Base-by-base conservation (phyloP, 2,329 filamentous ascomycete species). In the Scedosporium aurantiacum region DNA sequence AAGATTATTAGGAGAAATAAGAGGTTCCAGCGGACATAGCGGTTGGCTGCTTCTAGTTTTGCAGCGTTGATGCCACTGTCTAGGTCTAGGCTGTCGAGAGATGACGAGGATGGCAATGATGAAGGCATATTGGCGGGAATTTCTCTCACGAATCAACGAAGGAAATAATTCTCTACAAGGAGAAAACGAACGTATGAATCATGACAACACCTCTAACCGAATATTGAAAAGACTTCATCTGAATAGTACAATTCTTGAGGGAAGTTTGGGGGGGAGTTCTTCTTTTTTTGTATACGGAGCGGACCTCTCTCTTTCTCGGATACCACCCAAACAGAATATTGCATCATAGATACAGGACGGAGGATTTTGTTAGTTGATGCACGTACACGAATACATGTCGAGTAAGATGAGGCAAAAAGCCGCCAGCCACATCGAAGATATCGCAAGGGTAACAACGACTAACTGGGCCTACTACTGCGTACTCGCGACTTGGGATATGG, bases 11-110 rank as follows among this genome's bases (percentile, higher is more conserved):
- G 43, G 45, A 60, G 58, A 50, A 60, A 60, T 41, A 60, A n/a
- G 1, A 60, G 18, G 18, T 60, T 60, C 58, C 58, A 60, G 58
- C 58, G 58, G 45, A 60, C 58, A 41, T 60, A 60, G 25, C 58
- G 45, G 27, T 60, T 60, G 37, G 58, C 58, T 60, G 58, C 58
- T 54, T 60, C 45, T 7, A 60, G 21, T 14, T 60, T 60, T 37
- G 25, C 58, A 25, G 58, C 58, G 47, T 60, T 55, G 58, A 60
- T 40, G 45, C 58, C 58, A 14, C 25, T 54, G 28, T 60, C 58
- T n/a, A 54, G 58, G 28, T 60, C 58, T n/a, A 54, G 58, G 45
- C 58, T 60, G 16, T 60, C 58, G 45, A 55, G 43, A 55, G 58
- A 60, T 27, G 58, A 60, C 25, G 58, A 60, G n/a, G 58, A 37